These are phyloP conservation scores for Phytophthora hybrid DNA, from an alignment of 352 stramenopile species.

Conservation along the genomic window DNA sequence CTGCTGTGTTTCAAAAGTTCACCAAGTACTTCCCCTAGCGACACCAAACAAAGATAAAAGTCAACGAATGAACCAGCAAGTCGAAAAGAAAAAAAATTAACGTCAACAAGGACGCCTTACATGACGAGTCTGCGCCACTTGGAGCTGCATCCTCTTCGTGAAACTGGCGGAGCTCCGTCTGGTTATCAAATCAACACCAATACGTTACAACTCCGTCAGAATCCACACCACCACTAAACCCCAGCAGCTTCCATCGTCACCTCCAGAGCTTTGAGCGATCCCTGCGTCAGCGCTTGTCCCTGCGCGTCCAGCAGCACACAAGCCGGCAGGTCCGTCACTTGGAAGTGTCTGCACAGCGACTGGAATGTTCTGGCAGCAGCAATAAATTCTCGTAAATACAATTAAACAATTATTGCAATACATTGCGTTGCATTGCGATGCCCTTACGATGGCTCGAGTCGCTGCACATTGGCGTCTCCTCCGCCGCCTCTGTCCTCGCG, in stretches of 20 bases:
- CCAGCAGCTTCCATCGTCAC: neutral
- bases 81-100: neutral
- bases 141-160: conserved; percentile 6
- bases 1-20: conserved; percentile 25
- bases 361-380: conserved; percentile 42
- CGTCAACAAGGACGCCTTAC: conserved; percentile 6
- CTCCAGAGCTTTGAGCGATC: conserved; percentile 21
- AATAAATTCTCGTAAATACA: neutral
- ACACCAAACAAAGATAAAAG: neutral
- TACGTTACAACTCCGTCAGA: neutral
- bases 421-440: neutral
- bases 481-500: neutral
- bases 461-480: conserved; percentile 19
- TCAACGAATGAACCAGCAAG: neutral
- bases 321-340: conserved; percentile 49
- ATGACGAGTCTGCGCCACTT: neutral
- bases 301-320: conserved; percentile 41
- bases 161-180: conserved; percentile 24
- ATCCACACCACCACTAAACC: neutral
- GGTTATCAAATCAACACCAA: neutral
- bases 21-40: conserved; percentile 31
- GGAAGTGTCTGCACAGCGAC: conserved; percentile 50
- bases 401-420: neutral
- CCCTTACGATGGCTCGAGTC: conserved; percentile 35
- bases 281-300: conserved; percentile 28